These are phyloP conservation scores for Sanghuangporus sanghuang DNA, from an alignment of 1,284 basidiomycete genomes.

Conservation along the genomic window DNA sequence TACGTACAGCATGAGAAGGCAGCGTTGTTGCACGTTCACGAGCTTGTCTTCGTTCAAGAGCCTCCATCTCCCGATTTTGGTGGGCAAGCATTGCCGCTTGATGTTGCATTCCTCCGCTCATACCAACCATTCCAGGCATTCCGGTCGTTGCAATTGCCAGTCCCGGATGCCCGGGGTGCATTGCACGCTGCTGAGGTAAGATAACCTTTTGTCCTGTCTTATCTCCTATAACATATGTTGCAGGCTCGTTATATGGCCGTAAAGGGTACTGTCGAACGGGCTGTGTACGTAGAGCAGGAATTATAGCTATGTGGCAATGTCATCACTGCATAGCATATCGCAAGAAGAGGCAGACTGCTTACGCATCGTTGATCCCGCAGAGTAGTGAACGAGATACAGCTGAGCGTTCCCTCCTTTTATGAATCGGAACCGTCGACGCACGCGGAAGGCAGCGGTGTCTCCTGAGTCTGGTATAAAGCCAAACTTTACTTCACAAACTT, in stretches of 20 bases:
- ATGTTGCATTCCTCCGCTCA: slow-evolving; percentile 29
- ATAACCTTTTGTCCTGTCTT: slow-evolving; percentile 60
- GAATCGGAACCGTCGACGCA: slow-evolving; percentile 64
- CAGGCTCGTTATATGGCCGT: slow-evolving; percentile 54
- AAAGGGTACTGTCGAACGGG: slow-evolving; percentile 67
- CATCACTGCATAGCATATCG: not conserved
- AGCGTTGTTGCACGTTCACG: slow-evolving; percentile 18
- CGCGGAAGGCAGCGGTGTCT: slow-evolving; percentile 56
- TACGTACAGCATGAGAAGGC: slow-evolving; percentile 7
- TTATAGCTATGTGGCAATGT: slow-evolving; percentile 39
- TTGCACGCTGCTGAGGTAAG: slow-evolving; percentile 26
- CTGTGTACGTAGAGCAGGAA: slow-evolving; percentile 47
- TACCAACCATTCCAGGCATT: slow-evolving; percentile 25
- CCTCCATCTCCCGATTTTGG: slow-evolving; percentile 65
- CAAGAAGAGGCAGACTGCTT: slow-evolving; percentile 29
- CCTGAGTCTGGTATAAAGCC: slow-evolving; percentile 65
- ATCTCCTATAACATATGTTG: slow-evolving; percentile 63
- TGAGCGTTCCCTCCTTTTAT: slow-evolving; percentile 63
- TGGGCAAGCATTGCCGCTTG: slow-evolving; percentile 58
- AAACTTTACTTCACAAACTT: slow-evolving; percentile 63
- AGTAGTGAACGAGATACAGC: slow-evolving; percentile 68
- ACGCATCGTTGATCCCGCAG: slow-evolving; percentile 56
- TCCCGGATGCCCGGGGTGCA: slow-evolving; percentile 28
- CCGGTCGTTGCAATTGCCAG: slow-evolving; percentile 27
- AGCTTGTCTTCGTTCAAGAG: slow-evolving; percentile 51